Evolutionary conservation across 495 filamentous ascomycete species (phyloP).

Genomic region (Daldinia vernicosa): DNA sequence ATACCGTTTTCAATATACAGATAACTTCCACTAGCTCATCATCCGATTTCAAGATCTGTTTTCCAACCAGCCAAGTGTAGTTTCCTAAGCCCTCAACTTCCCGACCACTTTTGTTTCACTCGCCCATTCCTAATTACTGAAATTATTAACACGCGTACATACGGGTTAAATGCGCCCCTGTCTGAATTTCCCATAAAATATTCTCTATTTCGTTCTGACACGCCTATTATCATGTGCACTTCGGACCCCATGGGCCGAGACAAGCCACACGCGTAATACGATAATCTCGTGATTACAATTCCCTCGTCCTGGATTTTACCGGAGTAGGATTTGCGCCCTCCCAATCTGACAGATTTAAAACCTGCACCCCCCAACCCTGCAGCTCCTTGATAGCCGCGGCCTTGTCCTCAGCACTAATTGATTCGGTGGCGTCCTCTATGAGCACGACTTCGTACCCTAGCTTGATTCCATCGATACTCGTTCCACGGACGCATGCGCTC

Average conservation of each 20-base stretch:
- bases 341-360: conserved; percentile 42
- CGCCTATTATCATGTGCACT: background rate
- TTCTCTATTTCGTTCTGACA: background rate
- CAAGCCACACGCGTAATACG: background rate
- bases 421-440: conserved; percentile 45
- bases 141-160: background rate
- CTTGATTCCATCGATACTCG: conserved; percentile 46
- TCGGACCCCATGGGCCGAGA: background rate
- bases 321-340: conserved; percentile 35
- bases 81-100: background rate
- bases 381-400: conserved; percentile 39
- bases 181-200: background rate
- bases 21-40: background rate
- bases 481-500: conserved; percentile 46
- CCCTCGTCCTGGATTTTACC: conserved; percentile 8
- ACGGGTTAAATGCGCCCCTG: background rate
- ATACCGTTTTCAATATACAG: background rate
- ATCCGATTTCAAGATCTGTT: background rate
- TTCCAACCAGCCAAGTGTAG: background rate
- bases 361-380: conserved; percentile 43
- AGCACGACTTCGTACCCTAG: conserved; percentile 45
- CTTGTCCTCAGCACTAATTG: conserved; percentile 32
- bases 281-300: conserved; percentile 5
- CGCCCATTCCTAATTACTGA: background rate
- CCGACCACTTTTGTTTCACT: background rate